Conservation (phyloP, 1,284 basidiomycete genomes). For the Heterobasidion annosum region DNA sequence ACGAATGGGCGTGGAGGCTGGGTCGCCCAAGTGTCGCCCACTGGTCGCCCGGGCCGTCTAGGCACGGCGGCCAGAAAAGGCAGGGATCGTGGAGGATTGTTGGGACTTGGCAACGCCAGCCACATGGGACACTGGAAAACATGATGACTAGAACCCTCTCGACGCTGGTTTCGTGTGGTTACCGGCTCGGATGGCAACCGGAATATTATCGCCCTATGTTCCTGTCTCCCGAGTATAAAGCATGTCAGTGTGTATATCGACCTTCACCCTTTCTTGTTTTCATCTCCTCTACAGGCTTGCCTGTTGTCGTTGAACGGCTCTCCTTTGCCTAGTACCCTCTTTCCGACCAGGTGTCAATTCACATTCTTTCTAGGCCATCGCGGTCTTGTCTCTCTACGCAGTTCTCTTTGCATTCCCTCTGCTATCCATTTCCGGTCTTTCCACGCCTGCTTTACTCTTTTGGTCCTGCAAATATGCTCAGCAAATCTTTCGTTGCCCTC, state of each 20-base stretch:
- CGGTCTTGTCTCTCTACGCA: slow-evolving; percentile 16
- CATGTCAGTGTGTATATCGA: not conserved
- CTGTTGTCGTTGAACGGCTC: slow-evolving; percentile 39
- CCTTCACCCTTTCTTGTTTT: not conserved
- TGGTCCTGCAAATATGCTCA: slow-evolving; percentile 31
- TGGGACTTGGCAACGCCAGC: too few relatives aligned
- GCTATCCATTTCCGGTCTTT: slow-evolving; percentile 12
- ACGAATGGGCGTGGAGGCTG: too few relatives aligned
- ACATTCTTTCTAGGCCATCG: slow-evolving; percentile 19
- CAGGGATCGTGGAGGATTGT: too few relatives aligned
- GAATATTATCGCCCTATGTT: too few relatives aligned
- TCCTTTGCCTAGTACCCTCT: slow-evolving; percentile 24
- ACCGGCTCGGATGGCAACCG: not conserved
- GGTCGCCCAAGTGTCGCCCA: too few relatives aligned
- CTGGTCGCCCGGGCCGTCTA: too few relatives aligned
- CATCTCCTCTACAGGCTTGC: not conserved
- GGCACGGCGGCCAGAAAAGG: too few relatives aligned
- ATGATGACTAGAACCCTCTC: not conserved
- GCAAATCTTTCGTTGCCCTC: slow-evolving; percentile 28
- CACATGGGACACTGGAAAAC: too few relatives aligned
- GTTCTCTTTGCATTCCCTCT: slow-evolving; percentile 16
- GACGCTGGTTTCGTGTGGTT: not conserved
- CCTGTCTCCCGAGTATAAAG: not conserved
- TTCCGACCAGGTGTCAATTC: slow-evolving; percentile 36
- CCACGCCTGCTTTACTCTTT: not conserved